Conservation (phyloP, 2,329 filamentous ascomycete genomes). For the Colletotrichum tamarilloi region DNA sequence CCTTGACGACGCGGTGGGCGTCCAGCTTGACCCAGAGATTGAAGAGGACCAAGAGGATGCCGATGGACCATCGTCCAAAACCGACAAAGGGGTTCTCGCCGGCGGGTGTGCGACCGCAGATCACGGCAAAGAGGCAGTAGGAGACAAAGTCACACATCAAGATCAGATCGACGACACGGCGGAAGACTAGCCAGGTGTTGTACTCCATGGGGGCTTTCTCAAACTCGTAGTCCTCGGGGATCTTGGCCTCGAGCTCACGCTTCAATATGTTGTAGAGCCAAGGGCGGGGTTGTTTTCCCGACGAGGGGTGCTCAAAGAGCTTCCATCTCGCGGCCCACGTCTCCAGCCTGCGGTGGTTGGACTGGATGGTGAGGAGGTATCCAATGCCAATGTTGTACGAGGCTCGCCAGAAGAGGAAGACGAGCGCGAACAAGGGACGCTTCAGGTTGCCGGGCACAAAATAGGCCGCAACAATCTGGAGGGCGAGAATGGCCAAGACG, state of each 20-base stretch:
- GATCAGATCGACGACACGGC: slow-evolving; percentile 94
- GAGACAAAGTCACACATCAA: slow-evolving; percentile 99
- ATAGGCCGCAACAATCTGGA: slow-evolving; percentile 81
- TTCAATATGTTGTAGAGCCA: slow-evolving; percentile 87
- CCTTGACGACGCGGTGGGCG: slow-evolving; percentile 96
- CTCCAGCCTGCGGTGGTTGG: slow-evolving; percentile 86
- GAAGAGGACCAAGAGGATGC: slow-evolving; percentile 85
- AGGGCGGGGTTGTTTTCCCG: slow-evolving; percentile 85
- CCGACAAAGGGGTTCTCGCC: slow-evolving; percentile 79
- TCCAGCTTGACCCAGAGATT: slow-evolving; percentile 99
- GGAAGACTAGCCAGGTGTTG: slow-evolving; percentile 98
- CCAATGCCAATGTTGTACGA: slow-evolving; percentile 96
- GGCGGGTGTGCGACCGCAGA: slow-evolving; percentile 80
- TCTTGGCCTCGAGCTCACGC: slow-evolving; percentile 92
- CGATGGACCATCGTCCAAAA: slow-evolving; percentile 79
- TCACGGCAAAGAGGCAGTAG: slow-evolving; percentile 94
- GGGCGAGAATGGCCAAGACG: slow-evolving; percentile 81
- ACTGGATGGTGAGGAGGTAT: slow-evolving; percentile 88
- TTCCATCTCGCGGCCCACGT: slow-evolving; percentile 87
- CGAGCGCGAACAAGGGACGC: slow-evolving; percentile 80
- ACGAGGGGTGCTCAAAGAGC: slow-evolving; percentile 85
- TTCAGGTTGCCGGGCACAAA: slow-evolving; percentile 75
- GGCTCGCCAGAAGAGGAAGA: slow-evolving; percentile 93
- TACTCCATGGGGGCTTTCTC: slow-evolving; percentile 95
- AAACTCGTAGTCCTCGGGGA: slow-evolving; percentile 92